Conservation (phyloP, 2,329 filamentous ascomycete species). For the Bretziella fagacearum region DNA sequence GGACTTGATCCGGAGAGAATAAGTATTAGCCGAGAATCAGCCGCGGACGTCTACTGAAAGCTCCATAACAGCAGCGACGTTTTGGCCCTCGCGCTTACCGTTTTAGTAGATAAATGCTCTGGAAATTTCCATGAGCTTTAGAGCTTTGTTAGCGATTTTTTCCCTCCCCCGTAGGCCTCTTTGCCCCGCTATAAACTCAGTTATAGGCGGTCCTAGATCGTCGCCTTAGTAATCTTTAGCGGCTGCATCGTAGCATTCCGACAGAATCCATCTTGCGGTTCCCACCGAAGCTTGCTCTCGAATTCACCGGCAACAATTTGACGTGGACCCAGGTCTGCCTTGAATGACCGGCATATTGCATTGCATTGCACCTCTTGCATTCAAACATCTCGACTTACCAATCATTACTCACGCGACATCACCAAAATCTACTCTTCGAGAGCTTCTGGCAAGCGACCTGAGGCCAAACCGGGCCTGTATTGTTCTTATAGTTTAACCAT, state of each 20-base stretch:
- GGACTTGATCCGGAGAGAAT: no score
- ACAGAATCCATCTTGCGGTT: neutral
- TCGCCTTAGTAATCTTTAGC: neutral
- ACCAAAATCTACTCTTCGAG: neutral
- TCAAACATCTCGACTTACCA: no score
- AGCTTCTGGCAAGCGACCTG: neutral
- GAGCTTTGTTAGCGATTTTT: conserved; percentile 14
- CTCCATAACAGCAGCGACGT: neutral
- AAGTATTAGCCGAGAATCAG: neutral
- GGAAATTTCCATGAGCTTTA: conserved; percentile 14
- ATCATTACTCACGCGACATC: no score
- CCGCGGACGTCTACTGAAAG: neutral
- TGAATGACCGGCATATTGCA: neutral
- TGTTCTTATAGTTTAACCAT: neutral
- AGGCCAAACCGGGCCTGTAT: neutral
- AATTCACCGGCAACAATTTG: conserved; percentile 3
- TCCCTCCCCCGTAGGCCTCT: no score
- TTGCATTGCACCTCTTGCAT: no score
- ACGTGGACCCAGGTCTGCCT: conserved; percentile 1
- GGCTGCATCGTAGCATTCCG: no score
- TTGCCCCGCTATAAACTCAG: conserved; percentile 1
- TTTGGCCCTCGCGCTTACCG: neutral
- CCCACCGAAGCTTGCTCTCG: no score
- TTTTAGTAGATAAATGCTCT: conserved; percentile 15
- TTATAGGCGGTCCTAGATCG: neutral